phyloP scores from a whole-genome alignment of 2,329 filamentous ascomycete genomes.

The Alternaria viburni region DNA sequence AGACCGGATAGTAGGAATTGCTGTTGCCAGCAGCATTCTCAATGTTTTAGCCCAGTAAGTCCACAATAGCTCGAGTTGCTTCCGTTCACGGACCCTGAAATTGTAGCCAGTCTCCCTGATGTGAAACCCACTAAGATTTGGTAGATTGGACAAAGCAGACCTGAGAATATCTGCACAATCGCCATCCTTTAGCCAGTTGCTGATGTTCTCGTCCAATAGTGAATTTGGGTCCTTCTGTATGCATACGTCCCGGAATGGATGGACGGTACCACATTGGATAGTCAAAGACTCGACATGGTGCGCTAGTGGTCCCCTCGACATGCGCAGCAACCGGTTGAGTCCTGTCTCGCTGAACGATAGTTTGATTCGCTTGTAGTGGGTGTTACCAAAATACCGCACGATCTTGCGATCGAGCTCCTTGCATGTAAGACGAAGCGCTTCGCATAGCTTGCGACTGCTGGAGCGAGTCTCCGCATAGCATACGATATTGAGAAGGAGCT shows the following conservation, averaged over 20 bases:
- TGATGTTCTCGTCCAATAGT: neutral
- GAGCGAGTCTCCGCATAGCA: neutral
- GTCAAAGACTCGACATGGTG: neutral
- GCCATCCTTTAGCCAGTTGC: neutral
- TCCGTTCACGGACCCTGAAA: too few relatives aligned
- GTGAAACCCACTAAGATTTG: neutral
- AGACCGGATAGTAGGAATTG: too few relatives aligned
- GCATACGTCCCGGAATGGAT: neutral
- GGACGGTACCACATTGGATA: neutral
- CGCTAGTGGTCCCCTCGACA: neutral
- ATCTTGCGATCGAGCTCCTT: neutral
- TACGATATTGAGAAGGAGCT: neutral
- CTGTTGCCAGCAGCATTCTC: too few relatives aligned
- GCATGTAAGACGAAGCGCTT: neutral
- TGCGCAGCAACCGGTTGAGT: neutral
- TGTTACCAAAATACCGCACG: neutral
- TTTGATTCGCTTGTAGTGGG: neutral
- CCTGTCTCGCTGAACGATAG: neutral
- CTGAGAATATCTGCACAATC: neutral
- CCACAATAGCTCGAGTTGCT: neutral
- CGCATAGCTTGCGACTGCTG: neutral
- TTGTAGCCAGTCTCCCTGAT: too few relatives aligned
- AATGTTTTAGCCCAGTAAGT: neutral
- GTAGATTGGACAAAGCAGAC: neutral
- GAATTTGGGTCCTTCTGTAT: neutral